Percentiles rank a stretch among this genome's conserved stretches.
phyloP scores from a whole-genome alignment of 805 yeast genomes.

The Grigorovia humatica region DNA sequence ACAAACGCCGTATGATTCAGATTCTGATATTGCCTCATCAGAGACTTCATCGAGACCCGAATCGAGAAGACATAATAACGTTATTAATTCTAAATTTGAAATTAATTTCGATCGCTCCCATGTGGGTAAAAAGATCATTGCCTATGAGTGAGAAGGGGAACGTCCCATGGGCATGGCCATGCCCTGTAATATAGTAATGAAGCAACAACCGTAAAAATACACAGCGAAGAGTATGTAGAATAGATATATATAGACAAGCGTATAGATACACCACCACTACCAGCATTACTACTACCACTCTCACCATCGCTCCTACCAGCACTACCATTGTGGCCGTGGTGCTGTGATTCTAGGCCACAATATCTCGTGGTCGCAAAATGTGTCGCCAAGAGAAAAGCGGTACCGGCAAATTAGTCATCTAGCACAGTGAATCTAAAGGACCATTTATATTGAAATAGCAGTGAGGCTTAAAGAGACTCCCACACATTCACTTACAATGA shows the following conservation, averaged over 20 bases:
- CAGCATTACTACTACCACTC: too few species aligned
- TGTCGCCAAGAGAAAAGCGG: not conserved
- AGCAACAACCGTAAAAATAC: too few species aligned
- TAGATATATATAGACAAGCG: too few species aligned
- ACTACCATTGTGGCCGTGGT: too few species aligned
- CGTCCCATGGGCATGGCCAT: too few species aligned
- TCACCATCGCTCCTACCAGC: too few species aligned
- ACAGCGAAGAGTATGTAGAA: too few species aligned
- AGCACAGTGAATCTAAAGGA: not conserved
- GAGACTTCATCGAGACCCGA: constrained; percentile 6
- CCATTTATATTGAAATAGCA: not conserved
- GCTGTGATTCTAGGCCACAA: too few species aligned
- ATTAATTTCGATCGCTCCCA: constrained; percentile 32
- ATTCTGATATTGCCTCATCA: constrained; percentile 1
- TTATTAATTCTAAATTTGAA: constrained; percentile 26
- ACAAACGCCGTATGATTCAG: constrained; percentile 5
- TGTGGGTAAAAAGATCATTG: constrained; percentile 31
- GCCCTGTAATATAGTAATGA: too few species aligned
- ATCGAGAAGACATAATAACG: constrained; percentile 15
- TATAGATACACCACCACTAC: too few species aligned
- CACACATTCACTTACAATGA: too few species aligned
- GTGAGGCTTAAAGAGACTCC: too few species aligned
- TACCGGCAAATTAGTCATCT: not conserved
- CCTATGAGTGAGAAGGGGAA: constrained; percentile 13
- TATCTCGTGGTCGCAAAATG: not conserved